Percentiles rank a stretch among this genome's conserved stretches.
Evolutionary conservation across 441 rosid genomes (phyloP).

Genomic region (Gossypium armourianum): DNA sequence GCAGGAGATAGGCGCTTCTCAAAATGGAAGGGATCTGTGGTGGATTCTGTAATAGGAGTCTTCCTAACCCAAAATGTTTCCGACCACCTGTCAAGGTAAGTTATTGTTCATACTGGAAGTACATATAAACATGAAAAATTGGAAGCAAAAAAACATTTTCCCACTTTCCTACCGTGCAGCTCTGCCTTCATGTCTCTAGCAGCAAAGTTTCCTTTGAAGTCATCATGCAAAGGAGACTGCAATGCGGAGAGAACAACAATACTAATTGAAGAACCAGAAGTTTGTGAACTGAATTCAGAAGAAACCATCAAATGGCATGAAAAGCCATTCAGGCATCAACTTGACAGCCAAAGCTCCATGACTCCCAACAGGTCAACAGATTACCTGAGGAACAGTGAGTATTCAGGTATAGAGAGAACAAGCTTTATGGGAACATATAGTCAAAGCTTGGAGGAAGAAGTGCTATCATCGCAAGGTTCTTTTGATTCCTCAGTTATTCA

Average conservation of each 20-base stretch:
- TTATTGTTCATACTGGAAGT: slow-evolving; percentile 11
- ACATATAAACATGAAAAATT: slow-evolving; percentile 7
- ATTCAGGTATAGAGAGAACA: slow-evolving; percentile 33
- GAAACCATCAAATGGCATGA: slow-evolving; percentile 37
- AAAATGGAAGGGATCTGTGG: slow-evolving; percentile 95
- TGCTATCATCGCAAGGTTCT: slow-evolving; percentile 54
- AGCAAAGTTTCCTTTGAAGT: slow-evolving; percentile 59
- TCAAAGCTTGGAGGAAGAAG: slow-evolving; percentile 55
- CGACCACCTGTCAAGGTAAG: slow-evolving; percentile 94
- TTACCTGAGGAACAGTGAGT: slow-evolving; percentile 28
- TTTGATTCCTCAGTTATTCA: slow-evolving; percentile 37
- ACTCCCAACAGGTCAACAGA: slow-evolving; percentile 27
- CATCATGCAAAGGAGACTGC: slow-evolving; percentile 25
- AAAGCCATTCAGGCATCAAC: slow-evolving; percentile 23
- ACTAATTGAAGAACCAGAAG: slow-evolving; percentile 59
- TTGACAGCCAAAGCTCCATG: slow-evolving; percentile 30
- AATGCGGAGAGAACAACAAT: slow-evolving; percentile 23
- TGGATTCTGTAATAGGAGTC: slow-evolving; percentile 91
- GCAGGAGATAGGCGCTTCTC: slow-evolving; percentile 97
- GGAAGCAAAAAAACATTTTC: slow-evolving; percentile 13
- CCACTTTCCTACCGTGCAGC: slow-evolving; percentile 39
- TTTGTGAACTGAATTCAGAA: slow-evolving; percentile 28
- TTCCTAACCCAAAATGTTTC: slow-evolving; percentile 96
- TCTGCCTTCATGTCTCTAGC: slow-evolving; percentile 92
- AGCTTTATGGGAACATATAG: slow-evolving; percentile 31